Evolutionary conservation across 192 early-diverging fungal species (phyloP).

Genomic region (Coemansia sp.): DNA sequence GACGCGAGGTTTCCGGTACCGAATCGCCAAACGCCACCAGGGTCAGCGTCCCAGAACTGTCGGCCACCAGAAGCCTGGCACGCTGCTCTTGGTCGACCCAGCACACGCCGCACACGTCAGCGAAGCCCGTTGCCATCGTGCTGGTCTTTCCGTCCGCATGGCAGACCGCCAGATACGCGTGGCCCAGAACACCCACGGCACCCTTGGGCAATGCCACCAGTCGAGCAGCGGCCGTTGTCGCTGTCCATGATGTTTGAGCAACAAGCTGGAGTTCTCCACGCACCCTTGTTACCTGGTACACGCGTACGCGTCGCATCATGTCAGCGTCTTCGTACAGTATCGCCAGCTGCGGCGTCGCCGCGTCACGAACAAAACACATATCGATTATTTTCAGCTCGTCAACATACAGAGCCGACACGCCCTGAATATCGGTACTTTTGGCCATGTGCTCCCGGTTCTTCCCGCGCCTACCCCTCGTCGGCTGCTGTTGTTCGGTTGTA

Average conservation of each 20-base stretch:
- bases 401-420: conserved; percentile 31
- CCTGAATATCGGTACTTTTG: conserved; percentile 38
- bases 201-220: conserved; percentile 33
- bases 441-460: conserved; percentile 29
- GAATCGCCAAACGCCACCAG: conserved; percentile 43
- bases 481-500: neutral
- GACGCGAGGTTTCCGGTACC: conserved; percentile 30
- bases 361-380: conserved; percentile 22
- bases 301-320: conserved; percentile 33
- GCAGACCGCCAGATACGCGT: conserved; percentile 29
- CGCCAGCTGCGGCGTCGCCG: conserved; percentile 25
- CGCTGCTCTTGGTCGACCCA: conserved; percentile 56
- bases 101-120: conserved; percentile 48
- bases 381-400: conserved; percentile 47
- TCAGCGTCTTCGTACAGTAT: conserved; percentile 49
- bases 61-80: conserved; percentile 69
- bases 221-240: conserved; percentile 14
- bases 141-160: neutral
- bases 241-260: conserved; percentile 22
- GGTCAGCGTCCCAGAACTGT: conserved; percentile 65
- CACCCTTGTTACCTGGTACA: conserved; percentile 24
- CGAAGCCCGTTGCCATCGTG: neutral
- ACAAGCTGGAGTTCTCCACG: conserved; percentile 21
- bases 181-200: conserved; percentile 28
- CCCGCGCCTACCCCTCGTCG: conserved; percentile 12